Base-by-base conservation (phyloP, 805 yeast species). In the Yamadazyma scolyti region DNA sequence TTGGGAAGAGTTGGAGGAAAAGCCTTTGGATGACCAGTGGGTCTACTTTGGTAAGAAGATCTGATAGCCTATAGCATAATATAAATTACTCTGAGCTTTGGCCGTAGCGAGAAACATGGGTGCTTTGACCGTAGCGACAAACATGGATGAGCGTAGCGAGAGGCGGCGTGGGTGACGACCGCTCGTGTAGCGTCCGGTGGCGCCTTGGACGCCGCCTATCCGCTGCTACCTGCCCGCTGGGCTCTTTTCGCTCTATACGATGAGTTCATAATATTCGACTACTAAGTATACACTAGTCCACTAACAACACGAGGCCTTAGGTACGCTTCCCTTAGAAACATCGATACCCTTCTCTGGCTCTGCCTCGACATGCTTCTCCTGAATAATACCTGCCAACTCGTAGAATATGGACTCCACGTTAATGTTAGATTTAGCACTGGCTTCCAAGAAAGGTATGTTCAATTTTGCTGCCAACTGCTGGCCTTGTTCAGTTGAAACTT, bases 381-480 rank as follows among this genome's bases (percentile, higher is more conserved):
- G 84, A 52, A 89, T 86, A 47, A 85, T 71, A 24, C 81, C 76
- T 9, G 97, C 96, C 51, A 93, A 73, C 47, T 87, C 84, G 63
- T 83, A 81, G 66, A 93, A 93, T 27, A 95, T 80, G 36, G 87
- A 87, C 51, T 86, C 95, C 40, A 93, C 98, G 52, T 89, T 88
- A 37, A 78, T 80, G 49, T 88, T 89, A 28, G 89, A 81, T 70
- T 93, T 93, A 23, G 99, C 98, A 62, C 93, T 79, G 18, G 97
- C 94, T 68, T 93, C 99, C 53, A 93, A 71, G 61, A 93, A 93
- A 18, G 96, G 95, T 34, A 93, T 71, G 34, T 85, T 85, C 46
- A 93, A 72, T 58, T 83, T 94, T 37, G 78, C 73, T 16, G 97
- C 97, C 44, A 93, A 69, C 13, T 75, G 77, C 55, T 83, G 86